Base-by-base conservation (phyloP, 106 monocot species). In the Dendrobium nobile region DNA sequence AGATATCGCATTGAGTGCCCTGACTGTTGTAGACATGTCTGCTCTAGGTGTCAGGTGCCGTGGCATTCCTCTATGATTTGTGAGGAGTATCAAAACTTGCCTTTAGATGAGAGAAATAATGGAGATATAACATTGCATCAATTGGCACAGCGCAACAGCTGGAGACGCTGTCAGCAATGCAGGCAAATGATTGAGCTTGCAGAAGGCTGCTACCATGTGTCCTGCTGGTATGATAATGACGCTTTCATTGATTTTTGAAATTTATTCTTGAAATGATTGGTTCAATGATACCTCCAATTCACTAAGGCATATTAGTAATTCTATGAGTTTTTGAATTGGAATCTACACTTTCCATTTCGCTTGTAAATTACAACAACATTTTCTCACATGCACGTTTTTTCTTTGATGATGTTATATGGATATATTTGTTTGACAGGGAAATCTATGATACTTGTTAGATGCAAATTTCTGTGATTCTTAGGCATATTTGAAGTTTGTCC, bases 11-110 rank as follows among this genome's bases (percentile, higher is more conserved):
- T 93, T 42, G 88, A 93, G 65, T 96, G 96, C 80, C 85, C 83
- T 64, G 87, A 92, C 42, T 96, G 96, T 41, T 77, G 79, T 43
- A 88, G 91, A 77, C 83, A 90, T 77, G 75, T 90, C 31, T 96
- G 96, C 73, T 16, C 88, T 41, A 83, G 81, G 41, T 96, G 96
- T 85, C 74, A 64, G 67, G 85, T 81, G 4, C 93, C 93, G 58
- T 96, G 91, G 93, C 96, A 96, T 77, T 59, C 79, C 27, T 84
- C 87, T 26, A 84, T 93, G 88, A 92, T 82, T 24, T 96, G 96
- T 51, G 86, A 88, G 79, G 95, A 96, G 72, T 96, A 86, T 90
- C 88, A 91, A 64, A 85, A 79, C 51, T 33, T 96, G 10, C 59
- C 83, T 42, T 64, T 37, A 54, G 87, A 88, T n/a, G 87, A 86